Base-by-base conservation (phyloP, 1,284 basidiomycete species). In the Rhodotorula sp. region DNA sequence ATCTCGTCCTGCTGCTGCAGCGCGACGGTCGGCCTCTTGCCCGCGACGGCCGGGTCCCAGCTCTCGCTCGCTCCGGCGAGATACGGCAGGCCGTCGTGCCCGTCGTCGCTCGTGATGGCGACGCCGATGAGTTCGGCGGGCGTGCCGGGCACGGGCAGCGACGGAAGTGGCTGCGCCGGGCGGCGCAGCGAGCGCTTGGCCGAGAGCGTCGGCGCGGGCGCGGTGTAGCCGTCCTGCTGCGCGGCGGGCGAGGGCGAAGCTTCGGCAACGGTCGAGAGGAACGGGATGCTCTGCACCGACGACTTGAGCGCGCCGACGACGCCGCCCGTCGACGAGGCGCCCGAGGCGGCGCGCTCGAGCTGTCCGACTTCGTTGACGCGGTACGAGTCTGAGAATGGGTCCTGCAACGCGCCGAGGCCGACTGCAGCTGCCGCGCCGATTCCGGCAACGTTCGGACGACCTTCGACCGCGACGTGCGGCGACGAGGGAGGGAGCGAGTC, bases 351-450 rank as follows among this genome's bases (percentile, higher is more conserved):
- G 14, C 41, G 63, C 42, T 57, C 56, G 41, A 73, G 61, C 56
- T 69, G 73, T 4, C 73, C 73, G 21, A 69, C 27, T 45, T 74
- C 73, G 62, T 64, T 64, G 53, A 74, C 70, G 23, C 46, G n/a
- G 49, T 67, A 49, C 2, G 55, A 34, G 44, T 74, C 73, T 17
- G 55, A 49, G 45, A 74, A 74, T 7, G 70, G 73, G 45, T 72
- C 70, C 21, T 10, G 25, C 46, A 13, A 25, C 19, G 10, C n/a
- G 2, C 55, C 44, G 25, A 60, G 23, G 5, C 50, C 50, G 14
- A 17, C 13, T 7, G 34, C 34, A 34, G 34, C 34, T 34, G 34
- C 27, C 41, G 17, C 54, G 10, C 63, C 63, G 45, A 61, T 13
- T 4, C 63, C 46, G 3, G 50, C 58, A 21, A 46, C n/a, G 14